A percentile compares a stretch with the other conserved stretches of the same genome.
phyloP scores from a whole-genome alignment of 306 rosid genomes.

The Amphicarpaea edgeworthii region DNA sequence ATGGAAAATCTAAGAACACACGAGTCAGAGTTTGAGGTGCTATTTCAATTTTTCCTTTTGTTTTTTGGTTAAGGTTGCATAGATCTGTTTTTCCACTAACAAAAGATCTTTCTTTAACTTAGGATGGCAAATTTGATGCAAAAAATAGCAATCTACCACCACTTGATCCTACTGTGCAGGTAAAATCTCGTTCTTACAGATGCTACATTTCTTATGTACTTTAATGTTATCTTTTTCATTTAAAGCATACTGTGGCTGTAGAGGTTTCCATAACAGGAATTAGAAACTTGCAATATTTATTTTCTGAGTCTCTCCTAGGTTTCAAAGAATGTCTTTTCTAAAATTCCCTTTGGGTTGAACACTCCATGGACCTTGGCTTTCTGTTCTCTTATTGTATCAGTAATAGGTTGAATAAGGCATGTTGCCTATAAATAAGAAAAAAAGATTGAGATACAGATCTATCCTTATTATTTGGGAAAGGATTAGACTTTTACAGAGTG shows the following conservation, averaged over 20 bases:
- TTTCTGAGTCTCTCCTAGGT: not conserved
- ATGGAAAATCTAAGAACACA: slow-evolving; percentile 57
- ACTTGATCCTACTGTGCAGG: slow-evolving; percentile 79
- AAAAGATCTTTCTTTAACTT: slow-evolving; percentile 40
- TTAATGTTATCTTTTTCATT: slow-evolving; percentile 6
- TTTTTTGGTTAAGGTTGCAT: slow-evolving; percentile 38
- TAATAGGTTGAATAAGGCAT: not conserved
- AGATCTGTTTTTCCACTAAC: slow-evolving; percentile 43
- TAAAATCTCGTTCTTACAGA: slow-evolving; percentile 41
- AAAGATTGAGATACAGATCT: not conserved
- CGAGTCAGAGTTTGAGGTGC: slow-evolving; percentile 69
- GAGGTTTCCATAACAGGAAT: slow-evolving; percentile 4
- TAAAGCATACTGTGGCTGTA: slow-evolving; percentile 1
- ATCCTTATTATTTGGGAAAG: not conserved
- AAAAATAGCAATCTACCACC: slow-evolving; percentile 59
- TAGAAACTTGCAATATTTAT: not conserved
- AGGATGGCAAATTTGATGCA: slow-evolving; percentile 68
- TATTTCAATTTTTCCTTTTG: not conserved
- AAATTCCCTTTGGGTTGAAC: not conserved
- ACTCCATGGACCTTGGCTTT: not conserved
- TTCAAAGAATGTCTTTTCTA: slow-evolving; percentile 1
- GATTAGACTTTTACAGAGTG: not conserved
- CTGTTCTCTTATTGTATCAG: not conserved
- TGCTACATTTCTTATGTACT: slow-evolving; percentile 25
- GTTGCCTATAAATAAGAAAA: not conserved